Evolutionary conservation across 768 basidiomycete species (phyloP), one percentile per base, ranked within the genome.

Genomic region (Tulasnella sp.): DNA sequence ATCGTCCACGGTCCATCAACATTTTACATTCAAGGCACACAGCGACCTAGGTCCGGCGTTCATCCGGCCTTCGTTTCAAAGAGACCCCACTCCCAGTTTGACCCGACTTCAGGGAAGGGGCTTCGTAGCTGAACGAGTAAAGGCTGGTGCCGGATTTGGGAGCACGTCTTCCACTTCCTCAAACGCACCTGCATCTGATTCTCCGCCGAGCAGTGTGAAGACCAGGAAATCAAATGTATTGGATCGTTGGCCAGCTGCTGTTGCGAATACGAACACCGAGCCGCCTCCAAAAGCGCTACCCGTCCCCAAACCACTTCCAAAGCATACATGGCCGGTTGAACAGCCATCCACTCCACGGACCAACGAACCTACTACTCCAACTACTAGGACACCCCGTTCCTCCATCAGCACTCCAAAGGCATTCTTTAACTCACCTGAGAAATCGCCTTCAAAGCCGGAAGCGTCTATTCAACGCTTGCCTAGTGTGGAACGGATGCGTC

Each of bases 41-140:
- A 67, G 42, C 68, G 67, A 67, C 19, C 63, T 72, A 25, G 76
- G 81, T 3, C 73, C 77, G 15, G 76, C 74, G 4, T 81, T 85
- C 61, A 66, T 79, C 24, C 48, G 78, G 75, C 39, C 67, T 70
- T 24, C 2, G 66, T 75, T 7, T 61, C 71, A 3, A 45, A 88
- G 87, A 61, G 84, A 85, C 39, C 75, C 75, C 3, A 85, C 84
- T 1, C 87, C 87, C 0, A 87, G 83, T 62, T 75, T 89, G 28
- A 88, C 83, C 55, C 69, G 85, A 54, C 65, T 90, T 15, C 79
- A 88, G 59, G 87, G 87, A 16, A 78, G 87, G 34, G 87, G 87
- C 3, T 88, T 90, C 60, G 87, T 90, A 2, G 81, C 84, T 63
- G 84, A 73, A 56, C 78, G 86, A 68, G 81, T 90, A 29, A 79